These are phyloP conservation scores for Dorcoceras hygrometricum DNA, from an alignment of 257 asterid species.

Conservation along the genomic window DNA sequence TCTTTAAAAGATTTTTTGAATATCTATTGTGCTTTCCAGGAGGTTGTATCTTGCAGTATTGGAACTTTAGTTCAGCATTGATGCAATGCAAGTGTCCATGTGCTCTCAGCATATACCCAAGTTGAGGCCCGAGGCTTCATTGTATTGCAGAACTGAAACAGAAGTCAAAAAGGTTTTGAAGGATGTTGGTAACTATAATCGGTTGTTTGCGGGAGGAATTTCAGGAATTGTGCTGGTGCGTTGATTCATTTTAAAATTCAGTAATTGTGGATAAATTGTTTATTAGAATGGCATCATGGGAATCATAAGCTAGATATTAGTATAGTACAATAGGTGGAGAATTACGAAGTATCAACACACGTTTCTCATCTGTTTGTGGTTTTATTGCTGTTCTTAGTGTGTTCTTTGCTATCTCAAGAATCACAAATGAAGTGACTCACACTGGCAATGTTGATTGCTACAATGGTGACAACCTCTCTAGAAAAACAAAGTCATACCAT, in stretches of 20 bases:
- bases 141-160: constrained; percentile 35
- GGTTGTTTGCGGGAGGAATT: constrained; percentile 62
- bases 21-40: constrained; percentile 36
- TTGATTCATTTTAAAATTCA: constrained; percentile 21
- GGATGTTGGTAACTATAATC: constrained; percentile 57
- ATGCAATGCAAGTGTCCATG: constrained; percentile 84
- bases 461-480: too few species aligned
- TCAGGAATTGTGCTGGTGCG: constrained; percentile 64
- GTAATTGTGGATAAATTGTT: constrained; percentile 1
- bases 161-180: constrained; percentile 48
- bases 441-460: too few species aligned
- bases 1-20: not conserved
- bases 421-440: too few species aligned
- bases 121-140: constrained; percentile 64
- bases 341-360: not conserved
- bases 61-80: constrained; percentile 63
- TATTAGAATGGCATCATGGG: constrained; percentile 2
- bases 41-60: constrained; percentile 73
- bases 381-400: not conserved
- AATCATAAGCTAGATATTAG: not conserved
- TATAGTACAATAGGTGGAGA: constrained; percentile 11
- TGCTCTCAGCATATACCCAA: constrained; percentile 55
- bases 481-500: too few species aligned
- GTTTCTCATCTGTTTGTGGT: not conserved
- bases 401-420: too few species aligned